Percentiles rank a stretch among this genome's conserved stretches.
Evolutionary conservation across 805 yeast species (phyloP).

Genomic region (Hanseniaspora lindneri): DNA sequence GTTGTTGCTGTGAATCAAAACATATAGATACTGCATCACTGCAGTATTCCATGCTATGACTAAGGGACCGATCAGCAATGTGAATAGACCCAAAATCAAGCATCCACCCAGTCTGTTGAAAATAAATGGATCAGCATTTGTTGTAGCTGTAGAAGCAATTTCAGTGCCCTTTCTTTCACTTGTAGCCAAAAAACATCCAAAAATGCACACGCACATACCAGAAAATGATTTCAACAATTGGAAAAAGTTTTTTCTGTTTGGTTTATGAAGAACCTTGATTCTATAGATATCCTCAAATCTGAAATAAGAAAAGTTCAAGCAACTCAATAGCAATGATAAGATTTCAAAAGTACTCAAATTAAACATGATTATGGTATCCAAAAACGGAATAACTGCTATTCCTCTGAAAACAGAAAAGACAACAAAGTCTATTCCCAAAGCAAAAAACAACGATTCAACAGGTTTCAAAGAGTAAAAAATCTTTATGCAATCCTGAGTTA

Average conservation of each 20-base stretch:
- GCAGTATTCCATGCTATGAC: constrained; percentile 22
- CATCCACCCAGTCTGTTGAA: constrained; percentile 29
- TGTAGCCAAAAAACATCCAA: constrained; percentile 26
- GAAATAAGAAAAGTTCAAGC: constrained; percentile 24
- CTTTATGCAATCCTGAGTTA: constrained; percentile 20
- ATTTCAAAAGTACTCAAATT: constrained; percentile 25
- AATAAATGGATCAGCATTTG: constrained; percentile 24
- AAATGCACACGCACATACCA: constrained; percentile 24
- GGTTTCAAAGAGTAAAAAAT: constrained; percentile 23
- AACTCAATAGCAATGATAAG: constrained; percentile 26
- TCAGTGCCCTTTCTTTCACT: constrained; percentile 27
- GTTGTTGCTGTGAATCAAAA: constrained; percentile 4
- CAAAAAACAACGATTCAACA: constrained; percentile 17
- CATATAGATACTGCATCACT: constrained; percentile 10
- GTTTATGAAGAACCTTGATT: constrained; percentile 20
- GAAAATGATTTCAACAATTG: constrained; percentile 17
- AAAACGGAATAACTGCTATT: constrained; percentile 14
- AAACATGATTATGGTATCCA: constrained; percentile 12
- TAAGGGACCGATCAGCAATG: constrained; percentile 27
- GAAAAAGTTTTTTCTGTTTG: constrained; percentile 7
- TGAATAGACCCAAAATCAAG: constrained; percentile 27
- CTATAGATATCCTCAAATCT: constrained; percentile 14
- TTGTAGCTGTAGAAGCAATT: constrained; percentile 23
- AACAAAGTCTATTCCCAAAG: constrained; percentile 17
- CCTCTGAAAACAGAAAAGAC: constrained; percentile 15